phyloP scores from a whole-genome alignment of 2,329 filamentous ascomycete species.

The Fusarium zealandicum region DNA sequence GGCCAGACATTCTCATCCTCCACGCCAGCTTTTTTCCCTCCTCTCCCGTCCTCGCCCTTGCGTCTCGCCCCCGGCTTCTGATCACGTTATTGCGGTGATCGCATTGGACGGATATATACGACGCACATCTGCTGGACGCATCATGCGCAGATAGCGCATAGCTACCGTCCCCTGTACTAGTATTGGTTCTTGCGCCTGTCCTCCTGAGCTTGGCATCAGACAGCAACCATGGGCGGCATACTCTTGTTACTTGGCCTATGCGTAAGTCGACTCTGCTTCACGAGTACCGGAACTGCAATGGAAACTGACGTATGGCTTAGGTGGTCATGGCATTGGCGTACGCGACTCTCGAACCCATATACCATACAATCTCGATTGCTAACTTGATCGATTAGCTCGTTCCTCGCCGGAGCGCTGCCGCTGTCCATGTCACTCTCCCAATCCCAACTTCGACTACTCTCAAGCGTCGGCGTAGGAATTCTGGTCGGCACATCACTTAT shows the following conservation, averaged over 20 bases:
- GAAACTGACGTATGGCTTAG: conserved; percentile 44
- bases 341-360: conserved; percentile 21
- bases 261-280: conserved; percentile 42
- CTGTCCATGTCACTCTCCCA: conserved; percentile 87
- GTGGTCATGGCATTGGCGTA: conserved; percentile 67
- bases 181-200: conserved; percentile 20
- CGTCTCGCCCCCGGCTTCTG: conserved; percentile 8
- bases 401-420: conserved; percentile 89
- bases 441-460: conserved; percentile 86
- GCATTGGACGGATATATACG: conserved; percentile 3
- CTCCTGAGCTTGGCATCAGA: conserved; percentile 16
- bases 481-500: conserved; percentile 94
- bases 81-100: conserved; percentile 11
- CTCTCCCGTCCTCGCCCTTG: conserved; percentile 13
- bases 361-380: conserved; percentile 22
- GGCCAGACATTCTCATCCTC: conserved; percentile 36
- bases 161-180: conserved; percentile 8
- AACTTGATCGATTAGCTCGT: conserved; percentile 69
- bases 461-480: conserved; percentile 91
- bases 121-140: conserved; percentile 19
- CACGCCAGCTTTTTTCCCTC: conserved; percentile 20
- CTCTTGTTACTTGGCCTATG: conserved; percentile 51
- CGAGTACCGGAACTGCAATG: conserved; percentile 6
- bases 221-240: conserved; percentile 49
- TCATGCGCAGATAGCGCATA: conserved; percentile 37